Evolutionary conservation across 1,284 basidiomycete species (phyloP).

Genomic region (Leccinum holopus): DNA sequence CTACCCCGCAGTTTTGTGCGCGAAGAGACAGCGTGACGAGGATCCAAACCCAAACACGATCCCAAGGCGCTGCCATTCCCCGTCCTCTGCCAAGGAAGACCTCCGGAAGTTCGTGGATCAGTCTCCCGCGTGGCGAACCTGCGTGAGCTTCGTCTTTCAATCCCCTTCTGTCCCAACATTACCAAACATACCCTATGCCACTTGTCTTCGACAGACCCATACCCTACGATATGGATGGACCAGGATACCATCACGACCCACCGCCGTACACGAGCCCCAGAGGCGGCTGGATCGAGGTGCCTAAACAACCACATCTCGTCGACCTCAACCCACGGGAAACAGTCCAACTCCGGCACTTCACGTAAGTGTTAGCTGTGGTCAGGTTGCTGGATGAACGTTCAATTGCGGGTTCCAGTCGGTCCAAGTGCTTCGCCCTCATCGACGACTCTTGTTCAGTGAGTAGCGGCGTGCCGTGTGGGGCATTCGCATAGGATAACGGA

Average conservation of each 20-base stretch:
- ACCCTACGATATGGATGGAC: background rate
- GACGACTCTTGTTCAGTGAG: conserved; percentile 28
- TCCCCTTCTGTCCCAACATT: background rate
- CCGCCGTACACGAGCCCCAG: conserved; percentile 20
- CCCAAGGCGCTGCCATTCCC: background rate
- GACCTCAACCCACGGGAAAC: conserved; percentile 16
- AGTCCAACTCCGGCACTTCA: conserved; percentile 19
- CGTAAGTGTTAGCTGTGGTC: conserved; percentile 10
- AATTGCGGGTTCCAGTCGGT: conserved; percentile 14
- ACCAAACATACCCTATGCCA: background rate
- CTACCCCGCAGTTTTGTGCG: background rate
- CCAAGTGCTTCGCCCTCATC: conserved; percentile 27
- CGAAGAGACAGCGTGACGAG: background rate
- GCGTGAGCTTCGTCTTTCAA: conserved; percentile 13
- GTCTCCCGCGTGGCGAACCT: background rate
- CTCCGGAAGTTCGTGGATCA: background rate
- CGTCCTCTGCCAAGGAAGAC: background rate
- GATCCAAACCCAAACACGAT: background rate
- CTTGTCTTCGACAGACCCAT: conserved; percentile 8
- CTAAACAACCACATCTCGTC: conserved; percentile 11
- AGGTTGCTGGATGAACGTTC: background rate
- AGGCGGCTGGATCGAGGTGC: conserved; percentile 17
- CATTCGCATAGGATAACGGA: background rate
- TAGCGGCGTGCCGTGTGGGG: background rate
- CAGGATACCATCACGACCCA: conserved; percentile 5